Evolutionary conservation across 2,329 filamentous ascomycete genomes (phyloP).

Genomic region (Penicillium nordicum): DNA sequence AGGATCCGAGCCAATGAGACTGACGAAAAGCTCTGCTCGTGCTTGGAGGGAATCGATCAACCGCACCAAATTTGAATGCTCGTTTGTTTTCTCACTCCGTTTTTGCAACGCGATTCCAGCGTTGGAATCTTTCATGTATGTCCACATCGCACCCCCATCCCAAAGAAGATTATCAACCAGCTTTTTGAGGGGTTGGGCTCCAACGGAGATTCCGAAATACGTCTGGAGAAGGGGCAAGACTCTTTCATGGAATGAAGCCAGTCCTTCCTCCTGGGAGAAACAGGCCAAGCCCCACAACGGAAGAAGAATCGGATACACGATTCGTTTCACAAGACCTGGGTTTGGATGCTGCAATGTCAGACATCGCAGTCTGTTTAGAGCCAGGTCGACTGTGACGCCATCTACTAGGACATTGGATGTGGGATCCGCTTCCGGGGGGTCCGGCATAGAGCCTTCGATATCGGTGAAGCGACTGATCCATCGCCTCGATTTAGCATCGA

Average conservation of each 20-base stretch:
- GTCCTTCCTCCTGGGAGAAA: slow-evolving; percentile 33
- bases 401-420: slow-evolving; percentile 22
- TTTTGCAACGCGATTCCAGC: slow-evolving; percentile 28
- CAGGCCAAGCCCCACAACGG: slow-evolving; percentile 43
- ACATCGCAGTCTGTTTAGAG: slow-evolving; percentile 35
- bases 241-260: slow-evolving; percentile 27
- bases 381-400: slow-evolving; percentile 27
- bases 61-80: slow-evolving; percentile 29
- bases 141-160: slow-evolving; percentile 40
- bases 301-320: slow-evolving; percentile 40
- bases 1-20: slow-evolving; percentile 38
- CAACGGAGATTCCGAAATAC: slow-evolving; percentile 42
- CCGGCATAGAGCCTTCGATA: slow-evolving; percentile 10
- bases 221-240: slow-evolving; percentile 35
- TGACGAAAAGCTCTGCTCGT: slow-evolving; percentile 38
- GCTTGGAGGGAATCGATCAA: slow-evolving; percentile 36
- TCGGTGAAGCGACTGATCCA: slow-evolving; percentile 30
- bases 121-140: slow-evolving; percentile 26
- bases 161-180: slow-evolving; percentile 42
- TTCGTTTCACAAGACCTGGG: slow-evolving; percentile 42
- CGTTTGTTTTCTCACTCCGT: slow-evolving; percentile 15
- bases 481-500: slow-evolving; percentile 21
- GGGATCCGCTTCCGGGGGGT: not conserved
- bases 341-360: slow-evolving; percentile 44
- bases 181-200: slow-evolving; percentile 35